phyloP scores from a whole-genome alignment of 352 stramenopile genomes.

The Pseudoperonospora humuli region DNA sequence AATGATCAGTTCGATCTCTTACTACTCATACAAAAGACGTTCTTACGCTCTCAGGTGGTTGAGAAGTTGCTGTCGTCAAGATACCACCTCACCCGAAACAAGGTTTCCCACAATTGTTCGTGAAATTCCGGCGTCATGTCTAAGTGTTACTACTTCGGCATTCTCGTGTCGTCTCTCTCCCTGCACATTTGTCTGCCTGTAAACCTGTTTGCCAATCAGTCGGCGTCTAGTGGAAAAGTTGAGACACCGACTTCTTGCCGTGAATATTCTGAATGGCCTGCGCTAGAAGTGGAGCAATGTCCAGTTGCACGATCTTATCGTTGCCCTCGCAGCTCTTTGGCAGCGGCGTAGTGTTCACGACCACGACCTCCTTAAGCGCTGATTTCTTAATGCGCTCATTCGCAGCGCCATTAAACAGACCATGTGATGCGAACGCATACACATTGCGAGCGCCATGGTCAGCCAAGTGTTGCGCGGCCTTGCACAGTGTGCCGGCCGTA shows the following conservation, averaged over 20 bases:
- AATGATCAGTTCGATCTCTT: too few relatives aligned
- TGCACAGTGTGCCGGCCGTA: conserved; percentile 97
- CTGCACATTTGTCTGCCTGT: conserved; percentile 16
- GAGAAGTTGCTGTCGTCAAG: too few relatives aligned
- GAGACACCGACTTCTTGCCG: conserved; percentile 99
- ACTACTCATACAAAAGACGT: too few relatives aligned
- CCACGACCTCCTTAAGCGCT: conserved; percentile 86
- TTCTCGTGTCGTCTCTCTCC: conserved; percentile 1
- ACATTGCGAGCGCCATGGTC: conserved; percentile 95
- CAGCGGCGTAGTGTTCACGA: conserved; percentile 86
- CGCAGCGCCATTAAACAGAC: conserved; percentile 92
- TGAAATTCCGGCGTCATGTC: too few relatives aligned
- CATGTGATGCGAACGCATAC: conserved; percentile 99
- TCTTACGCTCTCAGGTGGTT: too few relatives aligned
- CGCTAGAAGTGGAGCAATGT: conserved; percentile 95
- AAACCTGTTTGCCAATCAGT: conserved; percentile 5
- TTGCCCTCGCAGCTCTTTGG: conserved; percentile 87
- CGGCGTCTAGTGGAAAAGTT: conserved; percentile 95
- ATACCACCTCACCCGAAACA: too few relatives aligned
- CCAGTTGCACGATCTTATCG: conserved; percentile 97
- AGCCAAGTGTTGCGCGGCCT: conserved; percentile 94
- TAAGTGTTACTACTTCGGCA: background rate
- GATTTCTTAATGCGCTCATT: conserved; percentile 87
- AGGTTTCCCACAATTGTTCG: too few relatives aligned
- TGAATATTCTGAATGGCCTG: conserved; percentile 99